Evolutionary conservation across 805 yeast genomes (phyloP), one percentile per base, ranked within the genome.

Genomic region (Myxozyma geophila): DNA sequence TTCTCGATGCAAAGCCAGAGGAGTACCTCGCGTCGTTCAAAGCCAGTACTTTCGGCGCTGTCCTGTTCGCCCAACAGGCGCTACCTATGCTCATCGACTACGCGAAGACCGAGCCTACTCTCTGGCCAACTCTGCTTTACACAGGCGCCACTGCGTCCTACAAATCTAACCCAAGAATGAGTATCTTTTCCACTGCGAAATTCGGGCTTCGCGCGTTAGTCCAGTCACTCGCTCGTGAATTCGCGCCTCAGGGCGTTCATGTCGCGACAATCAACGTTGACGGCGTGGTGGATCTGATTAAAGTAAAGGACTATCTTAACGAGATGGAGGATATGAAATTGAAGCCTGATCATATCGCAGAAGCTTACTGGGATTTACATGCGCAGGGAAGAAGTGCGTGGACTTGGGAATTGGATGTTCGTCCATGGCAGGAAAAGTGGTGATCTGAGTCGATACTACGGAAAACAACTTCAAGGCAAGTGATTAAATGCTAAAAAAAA

Each of bases 111-210:
- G 13, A 33, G 10, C 49, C 47, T 1, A 21, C n/a, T 9, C 40
- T 36, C 6, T 43, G 54, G 40, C 68, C 68, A 4, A 46, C 68
- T 13, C 49, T 65, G 40, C 35, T 65, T 15, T 65, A 49, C 41
- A 65, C 68, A 12, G 68, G 68, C n/a, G 68, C 68, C 12, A 65
- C 68, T 5, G 68, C 68, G n/a, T 57, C 63, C 5, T 63, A 23
- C 47, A 65, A 65, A 40, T 57, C 67, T 9, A 65, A 63, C 39
- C 64, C 68, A 7, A 55, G 54, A 33, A 63, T 62, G 63, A 39
- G 57, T 21, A 53, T 48, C 28, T 65, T 65, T 48, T 37, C 68
- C 12, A 15, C 63, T 17, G 68, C 59, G 12, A 65, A 65, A 36
- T 63, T 40, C 54, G 63, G 58, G 2, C 60, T 62, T 33, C 63